These are phyloP conservation scores for Protomyces inundatus DNA, from an alignment of 1,139 yeast species.

Conservation along the genomic window DNA sequence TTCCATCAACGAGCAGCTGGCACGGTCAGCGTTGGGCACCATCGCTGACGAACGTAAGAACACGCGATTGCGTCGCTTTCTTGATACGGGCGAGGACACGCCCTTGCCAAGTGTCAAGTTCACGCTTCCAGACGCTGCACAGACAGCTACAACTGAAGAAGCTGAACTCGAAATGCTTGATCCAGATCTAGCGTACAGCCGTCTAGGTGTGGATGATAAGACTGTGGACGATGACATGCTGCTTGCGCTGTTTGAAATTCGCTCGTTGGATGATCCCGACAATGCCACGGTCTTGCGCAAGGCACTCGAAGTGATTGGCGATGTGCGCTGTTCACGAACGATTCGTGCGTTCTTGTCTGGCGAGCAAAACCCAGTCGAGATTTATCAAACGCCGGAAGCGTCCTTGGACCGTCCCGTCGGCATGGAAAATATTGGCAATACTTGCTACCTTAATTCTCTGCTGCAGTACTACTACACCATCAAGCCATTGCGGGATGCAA, in stretches of 20 bases:
- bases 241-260: conserved; percentile 17
- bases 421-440: conserved; percentile 80
- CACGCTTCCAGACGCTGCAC: not conserved
- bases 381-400: conserved; percentile 2
- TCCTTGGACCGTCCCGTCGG: conserved; percentile 67
- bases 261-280: conserved; percentile 33
- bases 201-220: conserved; percentile 23
- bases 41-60: conserved; percentile 24
- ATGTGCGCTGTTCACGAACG: conserved; percentile 37
- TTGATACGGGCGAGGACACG: conserved; percentile 11
- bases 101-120: conserved; percentile 9
- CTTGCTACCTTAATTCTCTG: conserved; percentile 79
- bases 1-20: conserved; percentile 43
- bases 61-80: conserved; percentile 8
- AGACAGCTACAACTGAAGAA: not conserved
- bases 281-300: conserved; percentile 39
- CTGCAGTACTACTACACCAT: conserved; percentile 85
- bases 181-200: conserved; percentile 22
- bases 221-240: conserved; percentile 22
- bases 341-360: conserved; percentile 35
- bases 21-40: conserved; percentile 21
- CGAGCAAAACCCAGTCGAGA: conserved; percentile 31
- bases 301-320: conserved; percentile 54
- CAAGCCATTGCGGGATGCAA: conserved; percentile 67
- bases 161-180: conserved; percentile 9